Percentiles rank a stretch among this genome's conserved stretches.
Evolutionary conservation across 805 yeast genomes (phyloP).

Genomic region (Candida caryicola): DNA sequence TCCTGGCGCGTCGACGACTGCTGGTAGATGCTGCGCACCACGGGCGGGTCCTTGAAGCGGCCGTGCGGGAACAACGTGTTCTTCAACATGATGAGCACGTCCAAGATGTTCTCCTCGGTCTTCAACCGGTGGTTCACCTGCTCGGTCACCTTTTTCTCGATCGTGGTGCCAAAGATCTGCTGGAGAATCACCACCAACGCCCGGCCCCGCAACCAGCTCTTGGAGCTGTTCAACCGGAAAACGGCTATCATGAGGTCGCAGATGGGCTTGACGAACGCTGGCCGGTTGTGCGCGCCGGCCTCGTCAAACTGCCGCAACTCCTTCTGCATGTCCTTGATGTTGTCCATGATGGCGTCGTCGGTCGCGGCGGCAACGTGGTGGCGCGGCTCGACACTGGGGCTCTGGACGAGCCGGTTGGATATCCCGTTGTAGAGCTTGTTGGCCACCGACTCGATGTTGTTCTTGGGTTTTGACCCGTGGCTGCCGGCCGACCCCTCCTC

Average conservation of each 20-base stretch:
- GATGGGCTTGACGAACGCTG: conserved; percentile 73
- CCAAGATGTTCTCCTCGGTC: conserved; percentile 47
- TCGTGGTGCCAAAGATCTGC: conserved; percentile 82
- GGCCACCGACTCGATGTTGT: conserved; percentile 29
- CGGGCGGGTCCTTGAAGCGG: conserved; percentile 44
- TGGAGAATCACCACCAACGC: conserved; percentile 80
- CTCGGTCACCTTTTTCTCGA: conserved; percentile 64
- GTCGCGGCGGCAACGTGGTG: conserved; percentile 1
- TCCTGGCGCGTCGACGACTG: conserved; percentile 53
- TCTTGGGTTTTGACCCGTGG: conserved; percentile 4
- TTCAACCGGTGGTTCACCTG: conserved; percentile 34
- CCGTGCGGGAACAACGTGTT: conserved; percentile 44
- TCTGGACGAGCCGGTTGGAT: conserved; percentile 13
- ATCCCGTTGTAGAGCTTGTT: conserved; percentile 33
- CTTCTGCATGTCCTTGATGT: conserved; percentile 48
- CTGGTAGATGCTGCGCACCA: conserved; percentile 49
- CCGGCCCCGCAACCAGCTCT: conserved; percentile 80
- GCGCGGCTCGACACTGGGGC: conserved; percentile 2
- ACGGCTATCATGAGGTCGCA: conserved; percentile 70
- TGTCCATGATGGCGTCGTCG: conserved; percentile 20
- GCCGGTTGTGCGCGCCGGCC: conserved; percentile 18
- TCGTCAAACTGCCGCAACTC: conserved; percentile 55
- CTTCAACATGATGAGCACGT: conserved; percentile 23
- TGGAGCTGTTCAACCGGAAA: conserved; percentile 62
- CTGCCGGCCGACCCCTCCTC: conserved; percentile 17